Base-by-base conservation (phyloP, 2,329 filamentous ascomycete species). In the Cytospora mali region DNA sequence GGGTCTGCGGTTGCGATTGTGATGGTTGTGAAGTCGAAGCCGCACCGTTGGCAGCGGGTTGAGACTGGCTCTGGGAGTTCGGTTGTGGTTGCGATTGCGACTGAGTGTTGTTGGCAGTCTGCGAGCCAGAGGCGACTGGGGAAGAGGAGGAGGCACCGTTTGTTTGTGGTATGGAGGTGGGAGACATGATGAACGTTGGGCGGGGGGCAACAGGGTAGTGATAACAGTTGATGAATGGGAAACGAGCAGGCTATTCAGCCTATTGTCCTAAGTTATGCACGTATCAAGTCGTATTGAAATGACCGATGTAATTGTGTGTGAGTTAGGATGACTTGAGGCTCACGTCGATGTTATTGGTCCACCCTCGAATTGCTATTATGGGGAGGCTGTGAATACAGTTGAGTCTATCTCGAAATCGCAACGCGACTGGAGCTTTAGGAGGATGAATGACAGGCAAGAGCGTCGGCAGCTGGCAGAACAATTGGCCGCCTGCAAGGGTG, bases 71-170 rank as follows among this genome's bases (percentile, higher is more conserved):
- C 27, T 66, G 35, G 18, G 65, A 58, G 39, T 54, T 54, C 11
- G 64, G 50, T 28, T 50, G 66, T 55, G 58, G 62, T 62, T 59
- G 65, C 4, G 58, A 54, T 62, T 60, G 67, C 46, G 54, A 62
- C 55, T 64, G 70, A 48, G 64, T 64, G 66, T 58, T 62, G 58
- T 56, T 57, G 28, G 66, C 33, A 60, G 68, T 61, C 61, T 70
- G 64, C 62, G 66, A 68, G 61, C 61, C 48, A 21, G 71, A 70
- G 23, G 69, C 74, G 33, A 75, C 69, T 9, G 72, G 68, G 29
- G 81, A 75, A 42, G 80, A 72, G 23, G 75, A 64, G 1, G 78
- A 73, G 27, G 81, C 75, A 65, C 84, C 85, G 70, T 88, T 87
- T 11, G 82, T 78, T 69, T 86, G 83, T 9, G 82, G 76, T 33